phyloP scores from a whole-genome alignment of 2,329 filamentous ascomycete species.

The Fusarium burgessii region DNA sequence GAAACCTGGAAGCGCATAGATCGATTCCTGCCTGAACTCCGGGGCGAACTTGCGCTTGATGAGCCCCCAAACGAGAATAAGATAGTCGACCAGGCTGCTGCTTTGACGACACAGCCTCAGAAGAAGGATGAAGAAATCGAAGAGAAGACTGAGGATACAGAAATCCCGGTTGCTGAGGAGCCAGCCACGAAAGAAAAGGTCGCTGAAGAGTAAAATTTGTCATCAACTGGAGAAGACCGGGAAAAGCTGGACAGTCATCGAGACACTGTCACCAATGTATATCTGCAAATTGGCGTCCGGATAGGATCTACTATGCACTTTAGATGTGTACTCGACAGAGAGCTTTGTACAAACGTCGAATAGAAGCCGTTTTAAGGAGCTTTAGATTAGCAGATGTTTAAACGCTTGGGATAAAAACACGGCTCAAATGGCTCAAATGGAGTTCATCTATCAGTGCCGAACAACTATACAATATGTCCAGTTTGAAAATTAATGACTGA shows the following conservation, averaged over 20 bases:
- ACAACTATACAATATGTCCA: background rate
- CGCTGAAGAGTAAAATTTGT: slow-evolving; percentile 4
- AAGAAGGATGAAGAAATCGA: slow-evolving; percentile 11
- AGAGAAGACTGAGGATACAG: slow-evolving; percentile 10
- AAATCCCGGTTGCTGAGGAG: slow-evolving; percentile 7
- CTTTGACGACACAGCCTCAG: background rate
- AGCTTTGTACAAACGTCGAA: slow-evolving; percentile 16
- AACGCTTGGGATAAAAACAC: background rate
- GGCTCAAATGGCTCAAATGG: background rate
- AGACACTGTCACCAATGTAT: background rate
- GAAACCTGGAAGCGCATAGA: slow-evolving; percentile 76
- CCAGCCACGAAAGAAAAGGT: slow-evolving; percentile 5
- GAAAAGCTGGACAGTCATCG: background rate
- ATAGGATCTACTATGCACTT: slow-evolving; percentile 11
- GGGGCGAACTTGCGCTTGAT: slow-evolving; percentile 67
- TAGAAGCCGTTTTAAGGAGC: background rate
- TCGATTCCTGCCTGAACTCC: slow-evolving; percentile 71
- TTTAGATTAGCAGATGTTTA: background rate
- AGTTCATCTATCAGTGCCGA: background rate
- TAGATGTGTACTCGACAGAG: slow-evolving; percentile 6
- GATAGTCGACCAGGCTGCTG: background rate
- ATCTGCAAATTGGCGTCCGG: slow-evolving; percentile 13
- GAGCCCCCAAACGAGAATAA: slow-evolving; percentile 45
- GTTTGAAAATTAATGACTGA: too few relatives aligned
- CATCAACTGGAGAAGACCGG: background rate